phyloP scores from a whole-genome alignment of 2,329 filamentous ascomycete genomes.

The Blastomyces silverae region DNA sequence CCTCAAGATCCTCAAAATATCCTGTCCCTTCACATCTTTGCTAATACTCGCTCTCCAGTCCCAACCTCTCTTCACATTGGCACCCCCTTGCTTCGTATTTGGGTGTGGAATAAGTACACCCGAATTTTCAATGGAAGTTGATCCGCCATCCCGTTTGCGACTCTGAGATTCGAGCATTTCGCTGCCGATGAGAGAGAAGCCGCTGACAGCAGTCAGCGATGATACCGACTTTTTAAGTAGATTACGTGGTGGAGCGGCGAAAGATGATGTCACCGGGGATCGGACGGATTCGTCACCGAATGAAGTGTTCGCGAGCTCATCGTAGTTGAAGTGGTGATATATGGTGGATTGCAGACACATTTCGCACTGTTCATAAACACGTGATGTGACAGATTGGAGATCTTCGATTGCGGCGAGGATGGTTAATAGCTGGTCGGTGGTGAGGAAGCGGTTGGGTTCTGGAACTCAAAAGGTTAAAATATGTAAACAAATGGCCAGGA shows the following conservation, averaged over 20 bases:
- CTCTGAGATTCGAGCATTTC: conserved; percentile 55
- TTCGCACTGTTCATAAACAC: conserved; percentile 66
- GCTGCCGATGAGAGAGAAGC: conserved; percentile 66
- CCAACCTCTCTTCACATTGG: conserved; percentile 56
- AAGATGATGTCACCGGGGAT: conserved; percentile 20
- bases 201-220: conserved; percentile 49
- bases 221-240: conserved; percentile 59
- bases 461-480: neutral
- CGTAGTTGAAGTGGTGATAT: conserved; percentile 56
- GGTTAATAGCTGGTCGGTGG: conserved; percentile 63
- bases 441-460: conserved; percentile 54
- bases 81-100: conserved; percentile 23
- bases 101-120: conserved; percentile 42
- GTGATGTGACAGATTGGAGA: conserved; percentile 64
- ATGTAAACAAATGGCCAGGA: neutral
- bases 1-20: conserved; percentile 66
- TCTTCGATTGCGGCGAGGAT: conserved; percentile 74
- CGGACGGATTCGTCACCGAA: conserved; percentile 16
- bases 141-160: conserved; percentile 23
- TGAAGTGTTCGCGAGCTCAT: conserved; percentile 38
- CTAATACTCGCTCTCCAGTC: conserved; percentile 60
- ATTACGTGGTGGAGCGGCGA: conserved; percentile 47
- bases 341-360: conserved; percentile 72
- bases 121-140: conserved; percentile 48
- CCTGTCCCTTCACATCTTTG: conserved; percentile 54